Evolutionary conservation across 164 flowering plant species (phyloP).

Genomic region (Stephania yunnanensis): DNA sequence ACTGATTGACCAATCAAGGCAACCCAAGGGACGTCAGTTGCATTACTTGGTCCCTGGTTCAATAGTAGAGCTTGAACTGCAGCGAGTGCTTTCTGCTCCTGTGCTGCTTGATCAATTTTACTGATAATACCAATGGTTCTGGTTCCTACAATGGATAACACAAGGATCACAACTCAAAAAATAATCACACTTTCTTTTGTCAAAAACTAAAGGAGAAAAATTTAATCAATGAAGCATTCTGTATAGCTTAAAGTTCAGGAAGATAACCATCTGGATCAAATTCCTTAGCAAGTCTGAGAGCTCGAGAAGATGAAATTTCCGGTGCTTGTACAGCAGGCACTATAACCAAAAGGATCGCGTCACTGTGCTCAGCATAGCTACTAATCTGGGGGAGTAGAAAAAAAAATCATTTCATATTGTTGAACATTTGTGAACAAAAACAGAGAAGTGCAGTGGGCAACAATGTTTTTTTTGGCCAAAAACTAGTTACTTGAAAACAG

Average conservation of each 20-base stretch:
- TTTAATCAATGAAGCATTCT: constrained; percentile 1
- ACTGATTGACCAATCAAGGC: constrained; percentile 98
- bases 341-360: constrained; percentile 78
- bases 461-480: neutral
- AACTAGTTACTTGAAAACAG: neutral
- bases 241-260: neutral
- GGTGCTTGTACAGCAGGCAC: constrained; percentile 92
- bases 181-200: neutral
- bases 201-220: neutral
- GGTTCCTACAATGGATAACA: constrained; percentile 48
- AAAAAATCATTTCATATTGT: constrained; percentile 3
- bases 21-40: constrained; percentile 92
- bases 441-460: neutral
- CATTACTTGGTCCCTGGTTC: constrained; percentile 89
- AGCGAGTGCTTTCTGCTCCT: constrained; percentile 84
- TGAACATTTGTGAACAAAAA: neutral
- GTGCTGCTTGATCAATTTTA: constrained; percentile 91
- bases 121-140: constrained; percentile 96
- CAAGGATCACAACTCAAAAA: neutral
- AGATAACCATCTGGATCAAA: constrained; percentile 69
- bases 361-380: constrained; percentile 76
- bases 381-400: constrained; percentile 39
- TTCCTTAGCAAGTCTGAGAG: constrained; percentile 79
- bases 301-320: constrained; percentile 83
- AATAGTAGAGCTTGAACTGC: constrained; percentile 94